Conservation (phyloP, 2,329 filamentous ascomycete species). For the Parastagonospora nodorum region DNA sequence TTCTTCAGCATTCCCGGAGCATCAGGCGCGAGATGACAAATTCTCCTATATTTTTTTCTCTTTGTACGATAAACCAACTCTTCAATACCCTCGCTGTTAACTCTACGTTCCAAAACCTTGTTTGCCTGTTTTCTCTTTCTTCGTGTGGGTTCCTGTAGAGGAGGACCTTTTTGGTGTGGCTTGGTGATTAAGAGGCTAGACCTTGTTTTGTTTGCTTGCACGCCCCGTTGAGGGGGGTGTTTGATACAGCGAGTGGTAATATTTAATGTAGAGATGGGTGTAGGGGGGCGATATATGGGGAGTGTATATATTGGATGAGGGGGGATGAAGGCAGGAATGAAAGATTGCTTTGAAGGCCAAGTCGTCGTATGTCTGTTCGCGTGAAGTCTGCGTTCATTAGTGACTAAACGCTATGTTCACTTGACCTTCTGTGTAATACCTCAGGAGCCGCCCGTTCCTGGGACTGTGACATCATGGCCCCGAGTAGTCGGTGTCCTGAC, state of each 20-base stretch:
- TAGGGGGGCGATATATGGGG: background rate
- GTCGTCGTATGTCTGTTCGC: background rate
- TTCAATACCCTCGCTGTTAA: slow-evolving; percentile 29
- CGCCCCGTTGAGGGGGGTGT: background rate
- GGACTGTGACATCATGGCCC: too few relatives aligned
- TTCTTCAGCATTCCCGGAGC: background rate
- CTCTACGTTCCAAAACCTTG: background rate
- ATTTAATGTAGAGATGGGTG: background rate
- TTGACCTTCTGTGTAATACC: too few relatives aligned
- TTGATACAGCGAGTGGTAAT: slow-evolving; percentile 4
- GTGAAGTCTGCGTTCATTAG: too few relatives aligned
- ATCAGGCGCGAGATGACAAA: background rate
- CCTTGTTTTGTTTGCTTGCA: background rate
- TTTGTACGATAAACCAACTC: slow-evolving; percentile 16
- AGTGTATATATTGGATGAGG: background rate
- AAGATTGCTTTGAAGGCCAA: background rate
- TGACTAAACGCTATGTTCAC: too few relatives aligned
- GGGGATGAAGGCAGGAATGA: background rate
- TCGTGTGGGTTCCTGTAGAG: too few relatives aligned
- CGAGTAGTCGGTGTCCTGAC: too few relatives aligned
- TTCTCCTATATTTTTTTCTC: background rate
- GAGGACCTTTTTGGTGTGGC: background rate
- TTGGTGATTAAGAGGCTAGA: background rate
- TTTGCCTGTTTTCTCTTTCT: background rate
- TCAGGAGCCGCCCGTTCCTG: too few relatives aligned